Conservation (phyloP, 331 rosid genomes). For the Rosa hybrid region DNA sequence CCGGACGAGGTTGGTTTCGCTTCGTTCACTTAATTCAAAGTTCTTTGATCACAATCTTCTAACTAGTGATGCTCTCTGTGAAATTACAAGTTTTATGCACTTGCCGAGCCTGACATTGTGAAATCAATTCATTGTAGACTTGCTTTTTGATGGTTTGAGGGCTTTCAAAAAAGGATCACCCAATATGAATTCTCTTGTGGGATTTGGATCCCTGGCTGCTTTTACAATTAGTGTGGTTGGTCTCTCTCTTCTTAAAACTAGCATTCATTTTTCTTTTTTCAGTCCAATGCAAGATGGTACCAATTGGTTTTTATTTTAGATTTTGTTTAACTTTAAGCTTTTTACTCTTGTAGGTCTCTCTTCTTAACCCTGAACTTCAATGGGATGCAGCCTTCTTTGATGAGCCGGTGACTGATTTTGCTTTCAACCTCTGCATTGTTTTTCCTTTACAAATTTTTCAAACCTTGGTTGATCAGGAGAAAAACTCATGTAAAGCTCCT, state of each 20-base stretch:
- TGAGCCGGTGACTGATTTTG: conserved; percentile 89
- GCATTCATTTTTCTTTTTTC: conserved; percentile 22
- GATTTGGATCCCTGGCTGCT: conserved; percentile 91
- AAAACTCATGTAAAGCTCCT: conserved; percentile 47
- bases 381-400: conserved; percentile 97
- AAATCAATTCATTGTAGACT: conserved; percentile 52
- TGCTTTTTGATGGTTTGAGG: conserved; percentile 81
- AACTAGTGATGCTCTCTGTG: neutral
- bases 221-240: conserved; percentile 89
- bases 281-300: conserved; percentile 19
- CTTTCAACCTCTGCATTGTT: conserved; percentile 39
- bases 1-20: conserved; percentile 79
- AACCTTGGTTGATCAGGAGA: conserved; percentile 18
- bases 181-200: conserved; percentile 97
- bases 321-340: conserved; percentile 22
- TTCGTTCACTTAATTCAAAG: neutral
- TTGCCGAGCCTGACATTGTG: conserved; percentile 12
- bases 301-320: conserved; percentile 20
- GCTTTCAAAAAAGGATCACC: conserved; percentile 90
- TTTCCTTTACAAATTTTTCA: neutral
- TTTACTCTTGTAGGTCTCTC: conserved; percentile 64
- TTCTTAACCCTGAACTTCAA: conserved; percentile 70
- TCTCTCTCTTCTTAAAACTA: conserved; percentile 12
- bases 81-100: neutral
- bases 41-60: neutral